A percentile compares a stretch with the other conserved stretches of the same genome.
These are phyloP conservation scores for Linanthus parryae DNA, from an alignment of 148 eudicot species.

Conservation along the genomic window DNA sequence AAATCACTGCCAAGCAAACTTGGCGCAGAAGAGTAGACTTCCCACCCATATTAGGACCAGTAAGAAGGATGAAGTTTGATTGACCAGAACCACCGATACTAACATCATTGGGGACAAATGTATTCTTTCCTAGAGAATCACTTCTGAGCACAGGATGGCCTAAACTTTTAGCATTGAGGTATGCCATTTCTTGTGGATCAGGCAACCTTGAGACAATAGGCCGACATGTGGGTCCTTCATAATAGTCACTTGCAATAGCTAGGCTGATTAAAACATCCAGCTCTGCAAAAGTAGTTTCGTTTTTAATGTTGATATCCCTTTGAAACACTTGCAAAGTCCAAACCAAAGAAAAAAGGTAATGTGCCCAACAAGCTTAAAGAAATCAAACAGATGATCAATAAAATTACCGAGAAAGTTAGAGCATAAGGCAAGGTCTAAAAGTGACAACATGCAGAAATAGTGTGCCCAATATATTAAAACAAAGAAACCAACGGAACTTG, in stretches of 20 bases:
- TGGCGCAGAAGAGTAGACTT: constrained; percentile 99
- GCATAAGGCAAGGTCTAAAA: too few relatives aligned
- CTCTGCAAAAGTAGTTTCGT: constrained; percentile 50
- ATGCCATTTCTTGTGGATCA: constrained; percentile 37
- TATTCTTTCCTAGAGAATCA: constrained; percentile 68
- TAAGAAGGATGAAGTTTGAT: constrained; percentile 78
- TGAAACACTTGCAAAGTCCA: not conserved
- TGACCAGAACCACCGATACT: constrained; percentile 64
- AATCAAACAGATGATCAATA: too few relatives aligned
- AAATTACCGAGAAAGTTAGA: too few relatives aligned
- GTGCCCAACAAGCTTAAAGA: too few relatives aligned
- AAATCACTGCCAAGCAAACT: constrained; percentile 88
- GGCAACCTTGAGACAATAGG: constrained; percentile 46
- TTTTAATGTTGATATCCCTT: not conserved
- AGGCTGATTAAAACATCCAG: constrained; percentile 87
- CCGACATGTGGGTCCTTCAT: constrained; percentile 85
- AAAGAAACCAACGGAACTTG: too few relatives aligned
- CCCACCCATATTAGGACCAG: constrained; percentile 99
- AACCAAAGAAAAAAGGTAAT: too few relatives aligned
- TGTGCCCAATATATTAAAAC: too few relatives aligned
- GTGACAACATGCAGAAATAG: too few relatives aligned
- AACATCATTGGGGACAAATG: constrained; percentile 90
- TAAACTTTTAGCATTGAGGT: constrained; percentile 62
- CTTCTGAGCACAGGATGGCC: constrained; percentile 86
- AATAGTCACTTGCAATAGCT: constrained; percentile 79